Evolutionary conservation across 2,329 filamentous ascomycete species (phyloP).

Genomic region (Pyrenophora seminiperda): DNA sequence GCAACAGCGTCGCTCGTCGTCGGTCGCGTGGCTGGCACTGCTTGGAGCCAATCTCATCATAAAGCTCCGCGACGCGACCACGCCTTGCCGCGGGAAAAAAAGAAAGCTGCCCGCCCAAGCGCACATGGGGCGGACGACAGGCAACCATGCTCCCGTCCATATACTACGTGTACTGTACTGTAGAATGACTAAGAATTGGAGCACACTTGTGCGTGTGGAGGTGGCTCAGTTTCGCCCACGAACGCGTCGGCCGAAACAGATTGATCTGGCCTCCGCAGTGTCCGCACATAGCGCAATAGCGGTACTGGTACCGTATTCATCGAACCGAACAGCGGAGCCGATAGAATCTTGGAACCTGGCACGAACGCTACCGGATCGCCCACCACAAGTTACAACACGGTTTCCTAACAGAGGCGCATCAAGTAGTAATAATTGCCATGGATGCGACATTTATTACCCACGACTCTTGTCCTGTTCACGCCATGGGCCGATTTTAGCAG

Average conservation of each 20-base stretch:
- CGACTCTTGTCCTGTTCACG: no score
- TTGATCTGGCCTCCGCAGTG: slow-evolving; percentile 23
- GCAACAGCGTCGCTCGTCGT: no score
- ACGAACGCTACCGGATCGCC: slow-evolving; percentile 29
- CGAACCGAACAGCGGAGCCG: slow-evolving; percentile 26
- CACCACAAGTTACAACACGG: slow-evolving; percentile 3
- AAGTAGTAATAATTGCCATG: neutral
- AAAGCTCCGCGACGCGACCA: no score
- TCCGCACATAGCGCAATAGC: slow-evolving; percentile 21
- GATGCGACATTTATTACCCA: no score
- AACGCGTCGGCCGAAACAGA: slow-evolving; percentile 9
- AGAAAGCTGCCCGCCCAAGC: no score
- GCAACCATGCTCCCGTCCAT: no score
- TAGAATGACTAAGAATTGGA: no score
- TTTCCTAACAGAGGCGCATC: slow-evolving; percentile 7
- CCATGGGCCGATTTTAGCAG: no score
- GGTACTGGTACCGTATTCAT: slow-evolving; percentile 17
- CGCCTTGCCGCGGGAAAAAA: no score
- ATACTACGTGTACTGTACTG: no score
- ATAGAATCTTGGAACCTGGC: slow-evolving; percentile 31
- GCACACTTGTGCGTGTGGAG: no score
- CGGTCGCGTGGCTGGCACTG: no score
- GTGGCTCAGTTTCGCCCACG: neutral
- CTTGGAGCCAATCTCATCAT: neutral
- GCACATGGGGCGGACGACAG: neutral